Base-by-base conservation (phyloP, 768 basidiomycete genomes). In the Podaxis sp. region DNA sequence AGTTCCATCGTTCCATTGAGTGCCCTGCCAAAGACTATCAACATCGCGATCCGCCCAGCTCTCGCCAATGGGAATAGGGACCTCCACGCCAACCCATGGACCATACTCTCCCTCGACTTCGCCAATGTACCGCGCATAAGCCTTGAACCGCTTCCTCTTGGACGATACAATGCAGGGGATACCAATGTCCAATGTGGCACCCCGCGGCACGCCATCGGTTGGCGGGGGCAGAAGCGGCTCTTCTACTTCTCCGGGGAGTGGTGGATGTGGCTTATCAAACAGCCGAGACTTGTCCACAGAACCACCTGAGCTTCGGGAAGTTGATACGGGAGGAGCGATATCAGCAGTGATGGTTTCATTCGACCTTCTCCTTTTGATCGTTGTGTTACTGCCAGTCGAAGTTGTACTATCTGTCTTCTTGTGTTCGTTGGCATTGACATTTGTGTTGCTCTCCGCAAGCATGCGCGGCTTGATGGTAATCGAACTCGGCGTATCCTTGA, bases 21-120 rank as follows among this genome's bases (percentile, higher is more conserved):
- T 78, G 2, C 59, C 59, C n/a, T 61, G 59, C 59, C 59, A 61
- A 2, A 52, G 41, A 22, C 58, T 38, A n/a, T 83, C 87, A 29
- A 85, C 82, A 25, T 69, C 70, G 55, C 67, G 65, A 60, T 76
- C 74, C 62, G 70, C 67, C 80, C 83, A 83, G n/a, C 75, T 74
- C 9, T 83, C 84, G 46, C 79, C 80, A 24, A 71, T 57, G 6
- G 73, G 74, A 59, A 93, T 77, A 0, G 93, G 91, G 11, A 94
- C 91, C 72, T 96, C 94, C 15, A 96, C 91, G 13, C 94, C 94
- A 6, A 95, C 91, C 94, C 94, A 96, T 0, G 91, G 86, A 0
- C 94, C 94, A 4, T 70, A 66, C 72, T 94, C 91, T 40, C 93
- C 94, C 54, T 84, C 81, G 1, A 96, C 87, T 70, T 93, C 91